These are phyloP conservation scores for Solanum chacoense DNA, from an alignment of 305 asterid species.

Conservation along the genomic window DNA sequence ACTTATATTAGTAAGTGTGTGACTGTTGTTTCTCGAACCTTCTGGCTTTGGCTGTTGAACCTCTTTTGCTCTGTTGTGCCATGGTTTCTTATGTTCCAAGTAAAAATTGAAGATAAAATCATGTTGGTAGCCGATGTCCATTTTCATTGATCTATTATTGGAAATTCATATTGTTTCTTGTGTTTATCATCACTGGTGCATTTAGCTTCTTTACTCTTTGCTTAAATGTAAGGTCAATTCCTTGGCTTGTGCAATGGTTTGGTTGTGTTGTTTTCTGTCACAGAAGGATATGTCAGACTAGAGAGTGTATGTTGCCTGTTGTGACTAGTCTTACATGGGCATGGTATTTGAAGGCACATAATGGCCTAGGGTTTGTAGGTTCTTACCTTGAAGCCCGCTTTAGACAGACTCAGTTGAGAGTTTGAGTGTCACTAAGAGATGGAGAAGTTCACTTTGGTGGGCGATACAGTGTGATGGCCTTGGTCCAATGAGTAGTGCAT, in stretches of 20 bases:
- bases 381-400: not conserved
- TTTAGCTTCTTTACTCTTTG: not conserved
- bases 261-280: not conserved
- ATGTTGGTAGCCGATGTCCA: not conserved
- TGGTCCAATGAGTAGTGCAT: not conserved
- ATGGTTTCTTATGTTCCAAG: not conserved
- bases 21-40: not conserved
- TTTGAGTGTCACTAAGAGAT: not conserved
- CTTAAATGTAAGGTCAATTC: not conserved
- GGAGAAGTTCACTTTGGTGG: not conserved
- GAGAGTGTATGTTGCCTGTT: not conserved
- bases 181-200: not conserved
- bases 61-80: not conserved
- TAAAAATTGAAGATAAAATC: not conserved
- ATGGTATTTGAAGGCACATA: not conserved
- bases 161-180: not conserved
- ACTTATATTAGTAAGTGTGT: not conserved
- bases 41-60: not conserved
- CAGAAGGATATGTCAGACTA: not conserved
- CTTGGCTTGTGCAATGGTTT: not conserved
- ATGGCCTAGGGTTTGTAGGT: not conserved
- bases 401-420: not conserved
- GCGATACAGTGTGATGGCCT: not conserved
- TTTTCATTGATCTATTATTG: not conserved
- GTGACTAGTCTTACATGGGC: not conserved